Evolutionary conservation across 805 yeast genomes (phyloP).

Genomic region (Yamadazyma takamatsuzukensis): DNA sequence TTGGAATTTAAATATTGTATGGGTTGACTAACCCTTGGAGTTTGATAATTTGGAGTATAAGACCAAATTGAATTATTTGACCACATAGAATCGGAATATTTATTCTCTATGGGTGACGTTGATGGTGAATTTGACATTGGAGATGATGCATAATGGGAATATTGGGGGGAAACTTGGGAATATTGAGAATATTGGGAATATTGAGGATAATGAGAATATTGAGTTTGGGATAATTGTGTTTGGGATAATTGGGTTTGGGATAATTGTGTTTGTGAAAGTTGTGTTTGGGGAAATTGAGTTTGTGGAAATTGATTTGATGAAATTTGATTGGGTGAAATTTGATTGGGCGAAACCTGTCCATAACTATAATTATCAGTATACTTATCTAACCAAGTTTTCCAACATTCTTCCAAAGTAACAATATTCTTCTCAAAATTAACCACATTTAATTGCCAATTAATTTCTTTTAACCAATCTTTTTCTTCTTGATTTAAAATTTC

Average conservation of each 20-base stretch:
- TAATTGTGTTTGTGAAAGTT: too few relatives aligned
- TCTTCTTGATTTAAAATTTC: conserved; percentile 62
- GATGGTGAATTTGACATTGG: conserved; percentile 6
- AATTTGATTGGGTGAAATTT: conserved; percentile 1
- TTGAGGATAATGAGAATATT: conserved; percentile 4
- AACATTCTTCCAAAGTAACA: conserved; percentile 40
- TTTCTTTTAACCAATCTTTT: conserved; percentile 59
- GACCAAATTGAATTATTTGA: conserved; percentile 17
- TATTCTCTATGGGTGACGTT: conserved; percentile 7
- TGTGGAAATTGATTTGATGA: background rate
- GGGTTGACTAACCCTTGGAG: conserved; percentile 13
- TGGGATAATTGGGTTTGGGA: too few relatives aligned
- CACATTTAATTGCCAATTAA: conserved; percentile 56
- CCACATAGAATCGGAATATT: conserved; percentile 1
- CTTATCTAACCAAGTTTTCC: conserved; percentile 42
- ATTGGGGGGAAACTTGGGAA: conserved; percentile 17
- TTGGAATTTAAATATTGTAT: conserved; percentile 18
- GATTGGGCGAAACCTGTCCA: too few relatives aligned
- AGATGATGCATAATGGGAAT: conserved; percentile 10
- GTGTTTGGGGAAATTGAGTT: background rate
- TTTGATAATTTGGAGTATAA: conserved; percentile 20
- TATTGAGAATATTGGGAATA: conserved; percentile 13
- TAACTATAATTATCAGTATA: conserved; percentile 17
- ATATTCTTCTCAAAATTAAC: conserved; percentile 37
- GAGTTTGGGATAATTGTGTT: too few relatives aligned